Base-by-base conservation (phyloP, 1,284 basidiomycete species). In the Irpex sp. region DNA sequence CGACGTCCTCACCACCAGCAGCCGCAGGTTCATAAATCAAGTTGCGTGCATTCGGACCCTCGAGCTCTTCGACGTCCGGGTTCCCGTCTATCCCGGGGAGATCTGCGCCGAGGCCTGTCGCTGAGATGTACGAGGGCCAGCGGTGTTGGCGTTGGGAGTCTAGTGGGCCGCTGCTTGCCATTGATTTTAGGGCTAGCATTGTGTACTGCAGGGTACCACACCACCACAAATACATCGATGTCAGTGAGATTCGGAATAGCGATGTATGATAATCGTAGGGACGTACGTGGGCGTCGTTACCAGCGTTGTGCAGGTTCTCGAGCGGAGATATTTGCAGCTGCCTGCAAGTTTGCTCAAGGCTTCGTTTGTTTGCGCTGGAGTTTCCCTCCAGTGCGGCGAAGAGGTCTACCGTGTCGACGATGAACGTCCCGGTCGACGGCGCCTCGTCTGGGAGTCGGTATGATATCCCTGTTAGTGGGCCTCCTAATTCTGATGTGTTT, bases 241-340 rank as follows among this genome's bases (percentile, higher is more conserved):
- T 26, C 26, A 26, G 26, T 26, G 26, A 26, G 26, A 26, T 26
- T 26, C 26, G 26, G 26, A 26, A 26, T 3, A 26, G 26, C 26
- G 26, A 26, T 26, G 26, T 26, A 26, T 26, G 26, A 26, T 26
- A 26, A 26, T 26, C 26, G 26, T 36, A 37, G 2, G 37, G 36
- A 79, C 86, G 61, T 70, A 92, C 91, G 71, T 88, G 81, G 0
- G 92, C 92, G 74, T 94, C 92, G 71, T 94, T 94, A 0, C 93
- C 93, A 2, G 91, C 91, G 72, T 94, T 94, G 78, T 94, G 92
- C 61, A 92, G 76, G 69, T 81, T 80, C 38, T 79, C 67, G 21
- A 59, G 17, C 17, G 57, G 82, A 0, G 75, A 68, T 56, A 93
- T 80, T 59, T 85, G 81, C 7, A 94, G 79, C 54, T 86, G 82